These are phyloP conservation scores for Lojkania enalia DNA, from an alignment of 2,329 filamentous ascomycete genomes.

Conservation along the genomic window DNA sequence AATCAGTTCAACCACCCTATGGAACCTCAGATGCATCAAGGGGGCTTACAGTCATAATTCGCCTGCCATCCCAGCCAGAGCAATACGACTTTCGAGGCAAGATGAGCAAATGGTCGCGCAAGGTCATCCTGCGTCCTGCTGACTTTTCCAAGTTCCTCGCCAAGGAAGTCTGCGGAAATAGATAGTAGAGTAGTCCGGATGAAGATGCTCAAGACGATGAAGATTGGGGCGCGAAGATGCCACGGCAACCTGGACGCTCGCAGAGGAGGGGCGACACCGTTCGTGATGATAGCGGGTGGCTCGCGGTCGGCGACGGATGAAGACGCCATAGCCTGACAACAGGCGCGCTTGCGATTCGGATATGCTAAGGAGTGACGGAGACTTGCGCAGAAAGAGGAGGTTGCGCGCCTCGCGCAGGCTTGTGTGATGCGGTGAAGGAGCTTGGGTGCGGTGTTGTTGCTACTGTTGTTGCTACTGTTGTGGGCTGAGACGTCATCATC, in stretches of 20 bases:
- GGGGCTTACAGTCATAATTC: constrained; percentile 68
- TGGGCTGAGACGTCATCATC: no score
- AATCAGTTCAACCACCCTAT: background rate
- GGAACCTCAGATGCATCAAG: background rate
- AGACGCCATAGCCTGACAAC: constrained; percentile 28
- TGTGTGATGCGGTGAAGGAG: constrained; percentile 2
- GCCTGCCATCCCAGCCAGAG: constrained; percentile 73
- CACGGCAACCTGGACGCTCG: constrained; percentile 38
- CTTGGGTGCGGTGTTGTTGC: constrained; percentile 1
- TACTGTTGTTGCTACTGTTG: constrained; percentile 2
- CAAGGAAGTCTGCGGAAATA: constrained; percentile 61
- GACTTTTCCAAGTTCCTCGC: constrained; percentile 68
- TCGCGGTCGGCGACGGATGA: constrained; percentile 30
- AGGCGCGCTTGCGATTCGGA: constrained; percentile 2
- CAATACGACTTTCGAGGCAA: constrained; percentile 65
- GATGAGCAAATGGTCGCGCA: constrained; percentile 58
- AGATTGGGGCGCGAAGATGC: constrained; percentile 46
- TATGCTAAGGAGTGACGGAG: constrained; percentile 5
- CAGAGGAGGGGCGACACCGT: constrained; percentile 23
- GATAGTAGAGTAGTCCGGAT: constrained; percentile 68
- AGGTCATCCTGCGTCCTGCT: constrained; percentile 66
- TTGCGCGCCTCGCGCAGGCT: constrained; percentile 23
- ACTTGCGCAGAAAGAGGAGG: constrained; percentile 9
- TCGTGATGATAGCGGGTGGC: constrained; percentile 29
- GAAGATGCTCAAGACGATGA: constrained; percentile 59